Conservation (phyloP, 1,139 yeast genomes). For the Yamadazyma spencermartinsiae region DNA sequence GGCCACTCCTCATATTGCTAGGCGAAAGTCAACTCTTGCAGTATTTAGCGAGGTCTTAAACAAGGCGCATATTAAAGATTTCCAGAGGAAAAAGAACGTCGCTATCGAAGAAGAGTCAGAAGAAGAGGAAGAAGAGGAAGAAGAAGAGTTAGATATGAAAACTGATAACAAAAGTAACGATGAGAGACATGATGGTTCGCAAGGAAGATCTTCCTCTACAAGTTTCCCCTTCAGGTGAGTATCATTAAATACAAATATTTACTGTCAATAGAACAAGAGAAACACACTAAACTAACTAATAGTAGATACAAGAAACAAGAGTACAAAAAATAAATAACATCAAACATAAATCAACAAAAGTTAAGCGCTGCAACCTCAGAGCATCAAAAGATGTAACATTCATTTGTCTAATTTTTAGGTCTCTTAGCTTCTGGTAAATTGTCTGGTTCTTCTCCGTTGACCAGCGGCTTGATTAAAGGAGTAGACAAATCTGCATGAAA, state of each 20-base stretch:
- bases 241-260: not conserved
- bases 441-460: conserved; percentile 10
- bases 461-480: conserved; percentile 21
- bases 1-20: conserved; percentile 8
- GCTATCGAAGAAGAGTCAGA: conserved; percentile 36
- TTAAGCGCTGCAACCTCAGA: not conserved
- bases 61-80: conserved; percentile 85
- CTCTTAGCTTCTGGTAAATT: conserved; percentile 13
- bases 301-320: not conserved
- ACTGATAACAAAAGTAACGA: not conserved
- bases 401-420: conserved; percentile 6
- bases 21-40: conserved; percentile 37
- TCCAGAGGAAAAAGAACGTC: conserved; percentile 61
- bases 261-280: not conserved
- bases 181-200: not conserved
- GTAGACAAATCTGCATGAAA: conserved; percentile 39
- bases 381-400: not conserved
- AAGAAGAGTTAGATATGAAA: conserved; percentile 7
- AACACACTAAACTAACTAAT: not conserved
- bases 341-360: not conserved
- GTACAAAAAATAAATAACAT: conserved; percentile 2
- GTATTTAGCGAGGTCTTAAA: conserved; percentile 64
- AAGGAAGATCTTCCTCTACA: no score
- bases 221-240: not conserved
- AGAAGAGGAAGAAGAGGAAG: conserved; percentile 43